Evolutionary conservation across 108 stramenopile species (phyloP).

Genomic region (Cyclotella distinguenda): DNA sequence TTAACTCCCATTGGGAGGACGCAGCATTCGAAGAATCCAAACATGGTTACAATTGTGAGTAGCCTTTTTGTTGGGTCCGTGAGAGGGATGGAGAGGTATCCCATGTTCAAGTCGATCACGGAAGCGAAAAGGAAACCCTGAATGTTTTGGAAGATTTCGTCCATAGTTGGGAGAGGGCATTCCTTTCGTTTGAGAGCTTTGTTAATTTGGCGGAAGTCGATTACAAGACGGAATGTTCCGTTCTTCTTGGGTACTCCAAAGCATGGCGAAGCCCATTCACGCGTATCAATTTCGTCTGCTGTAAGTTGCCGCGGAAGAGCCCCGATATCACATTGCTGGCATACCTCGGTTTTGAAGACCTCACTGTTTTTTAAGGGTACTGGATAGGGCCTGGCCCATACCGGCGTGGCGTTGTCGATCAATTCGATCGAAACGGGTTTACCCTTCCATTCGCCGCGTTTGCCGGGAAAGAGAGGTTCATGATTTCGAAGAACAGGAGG

Average conservation of each 20-base stretch:
- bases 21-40: no score
- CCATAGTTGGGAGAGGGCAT: background rate
- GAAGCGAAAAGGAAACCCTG: slow-evolving; percentile 1
- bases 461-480: background rate
- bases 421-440: background rate
- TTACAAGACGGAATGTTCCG: slow-evolving; percentile 2
- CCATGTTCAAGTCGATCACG: slow-evolving; percentile 12
- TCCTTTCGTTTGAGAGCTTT: background rate
- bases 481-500: background rate
- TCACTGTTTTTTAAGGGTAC: slow-evolving; percentile 1
- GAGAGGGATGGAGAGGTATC: slow-evolving; percentile 8
- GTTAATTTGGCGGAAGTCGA: slow-evolving; percentile 13
- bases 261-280: slow-evolving; percentile 12
- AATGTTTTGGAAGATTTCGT: background rate
- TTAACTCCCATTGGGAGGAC: no score
- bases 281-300: background rate
- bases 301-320: slow-evolving; percentile 1
- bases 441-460: background rate
- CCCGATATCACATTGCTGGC: slow-evolving; percentile 1
- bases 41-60: slow-evolving; percentile 1
- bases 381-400: slow-evolving; percentile 3
- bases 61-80: background rate
- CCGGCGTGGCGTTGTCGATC: background rate
- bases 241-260: slow-evolving; percentile 22
- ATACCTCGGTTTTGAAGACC: background rate